phyloP scores from a whole-genome alignment of 2,329 filamentous ascomycete species.

The Chrysosporium queenslandicum region DNA sequence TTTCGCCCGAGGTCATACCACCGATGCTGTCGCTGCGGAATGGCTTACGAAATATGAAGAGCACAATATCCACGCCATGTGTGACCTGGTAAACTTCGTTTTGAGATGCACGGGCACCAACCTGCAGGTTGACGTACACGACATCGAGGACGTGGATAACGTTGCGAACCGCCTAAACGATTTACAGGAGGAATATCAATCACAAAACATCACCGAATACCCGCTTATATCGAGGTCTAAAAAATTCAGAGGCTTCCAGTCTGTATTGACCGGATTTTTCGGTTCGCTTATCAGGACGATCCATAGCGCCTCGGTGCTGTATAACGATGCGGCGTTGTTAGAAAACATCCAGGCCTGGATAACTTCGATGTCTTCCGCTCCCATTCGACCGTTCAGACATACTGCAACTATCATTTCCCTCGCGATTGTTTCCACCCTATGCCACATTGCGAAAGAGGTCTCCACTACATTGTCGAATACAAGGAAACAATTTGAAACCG shows the following conservation, averaged over 20 bases:
- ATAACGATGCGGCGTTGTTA: slow-evolving; percentile 63
- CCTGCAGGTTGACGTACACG: slow-evolving; percentile 64
- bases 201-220: slow-evolving; percentile 77
- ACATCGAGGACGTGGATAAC: slow-evolving; percentile 84
- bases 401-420: slow-evolving; percentile 81
- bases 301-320: slow-evolving; percentile 71
- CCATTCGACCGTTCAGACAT: slow-evolving; percentile 81
- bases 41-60: slow-evolving; percentile 50
- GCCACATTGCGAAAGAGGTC: slow-evolving; percentile 60
- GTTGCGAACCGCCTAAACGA: slow-evolving; percentile 67
- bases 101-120: slow-evolving; percentile 67
- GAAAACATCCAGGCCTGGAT: slow-evolving; percentile 89
- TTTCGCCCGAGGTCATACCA: slow-evolving; percentile 46
- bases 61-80: slow-evolving; percentile 46
- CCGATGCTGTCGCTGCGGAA: slow-evolving; percentile 47
- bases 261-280: slow-evolving; percentile 70
- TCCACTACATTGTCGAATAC: slow-evolving; percentile 63
- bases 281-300: slow-evolving; percentile 63
- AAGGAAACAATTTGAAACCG: slow-evolving; percentile 67
- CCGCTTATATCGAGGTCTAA: slow-evolving; percentile 77
- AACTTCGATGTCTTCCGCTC: slow-evolving; percentile 78
- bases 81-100: slow-evolving; percentile 53
- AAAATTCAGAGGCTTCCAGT: slow-evolving; percentile 65
- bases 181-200: slow-evolving; percentile 78
- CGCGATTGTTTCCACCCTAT: slow-evolving; percentile 67